phyloP scores from a whole-genome alignment of 2,329 filamentous ascomycete genomes.

The Tolypocladium guangdongense region DNA sequence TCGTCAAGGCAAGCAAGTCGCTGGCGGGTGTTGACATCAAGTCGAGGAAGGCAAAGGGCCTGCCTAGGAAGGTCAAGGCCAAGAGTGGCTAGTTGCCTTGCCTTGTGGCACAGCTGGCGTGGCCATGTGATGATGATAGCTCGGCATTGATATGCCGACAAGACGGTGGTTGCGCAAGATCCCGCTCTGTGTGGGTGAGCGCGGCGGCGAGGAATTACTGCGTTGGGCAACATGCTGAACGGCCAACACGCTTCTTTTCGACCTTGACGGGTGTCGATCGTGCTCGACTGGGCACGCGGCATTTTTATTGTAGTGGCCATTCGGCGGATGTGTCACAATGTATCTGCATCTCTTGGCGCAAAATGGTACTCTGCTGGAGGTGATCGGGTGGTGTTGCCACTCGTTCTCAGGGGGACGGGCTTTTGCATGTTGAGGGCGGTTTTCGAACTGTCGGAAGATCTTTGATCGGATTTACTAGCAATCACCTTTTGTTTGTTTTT shows the following conservation, averaged over 20 bases:
- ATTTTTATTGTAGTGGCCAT: not conserved
- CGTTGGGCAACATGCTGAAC: not conserved
- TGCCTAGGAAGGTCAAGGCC: conserved; percentile 35
- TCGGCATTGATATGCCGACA: not conserved
- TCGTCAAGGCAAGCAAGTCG: conserved; percentile 87
- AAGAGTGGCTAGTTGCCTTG: conserved; percentile 18
- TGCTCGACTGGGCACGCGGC: not conserved
- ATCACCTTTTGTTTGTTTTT: not conserved
- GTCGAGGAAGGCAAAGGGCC: conserved; percentile 42
- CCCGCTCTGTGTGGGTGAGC: not conserved
- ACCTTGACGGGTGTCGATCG: not conserved
- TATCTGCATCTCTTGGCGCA: conserved; percentile 4
- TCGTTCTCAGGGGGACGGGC: conserved; percentile 3
- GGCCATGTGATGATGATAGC: not conserved
- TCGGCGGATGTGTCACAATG: not conserved
- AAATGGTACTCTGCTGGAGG: not conserved
- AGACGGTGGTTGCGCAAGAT: not conserved
- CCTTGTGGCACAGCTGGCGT: not conserved
- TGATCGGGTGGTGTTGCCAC: not conserved
- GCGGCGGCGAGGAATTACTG: not conserved
- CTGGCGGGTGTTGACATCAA: conserved; percentile 82
- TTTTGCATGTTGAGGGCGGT: not conserved
- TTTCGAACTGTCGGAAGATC: not conserved
- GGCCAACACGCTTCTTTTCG: not conserved
- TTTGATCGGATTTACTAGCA: not conserved